Conservation (phyloP, 2,329 filamentous ascomycete species). For the Lasiodiplodia theobromae region DNA sequence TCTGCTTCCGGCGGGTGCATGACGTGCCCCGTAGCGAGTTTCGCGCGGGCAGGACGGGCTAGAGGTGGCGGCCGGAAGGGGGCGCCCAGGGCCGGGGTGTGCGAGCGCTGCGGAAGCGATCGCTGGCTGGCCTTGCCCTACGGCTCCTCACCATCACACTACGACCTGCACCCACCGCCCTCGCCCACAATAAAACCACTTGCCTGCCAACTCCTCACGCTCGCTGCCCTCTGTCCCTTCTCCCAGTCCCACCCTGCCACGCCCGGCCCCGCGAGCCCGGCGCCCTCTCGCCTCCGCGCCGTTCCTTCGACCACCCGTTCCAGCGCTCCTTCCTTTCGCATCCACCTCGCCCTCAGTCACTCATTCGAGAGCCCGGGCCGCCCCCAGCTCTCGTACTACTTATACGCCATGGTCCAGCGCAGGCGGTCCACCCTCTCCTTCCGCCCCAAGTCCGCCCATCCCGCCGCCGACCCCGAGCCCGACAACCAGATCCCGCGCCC, state of each 20-base stretch:
- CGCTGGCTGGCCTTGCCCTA: constrained; percentile 18
- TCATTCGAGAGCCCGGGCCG: constrained; percentile 20
- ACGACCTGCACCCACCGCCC: not conserved
- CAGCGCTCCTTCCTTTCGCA: constrained; percentile 14
- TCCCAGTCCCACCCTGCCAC: constrained; percentile 7
- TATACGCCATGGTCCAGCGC: constrained; percentile 37
- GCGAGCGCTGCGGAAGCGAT: constrained; percentile 2
- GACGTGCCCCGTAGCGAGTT: constrained; percentile 12
- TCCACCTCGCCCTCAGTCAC: constrained; percentile 23
- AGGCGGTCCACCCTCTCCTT: constrained; percentile 45
- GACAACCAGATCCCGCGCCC: constrained; percentile 36
- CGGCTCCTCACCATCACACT: constrained; percentile 13
- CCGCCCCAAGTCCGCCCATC: constrained; percentile 52
- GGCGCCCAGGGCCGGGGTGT: not conserved
- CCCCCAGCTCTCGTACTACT: constrained; percentile 9
- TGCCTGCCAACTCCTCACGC: constrained; percentile 19
- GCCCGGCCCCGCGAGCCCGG: constrained; percentile 15
- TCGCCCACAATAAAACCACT: constrained; percentile 23
- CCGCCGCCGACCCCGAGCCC: constrained; percentile 42
- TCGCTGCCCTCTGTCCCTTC: constrained; percentile 21
- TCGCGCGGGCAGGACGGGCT: not conserved
- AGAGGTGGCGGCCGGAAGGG: constrained; percentile 23
- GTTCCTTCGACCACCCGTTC: constrained; percentile 10
- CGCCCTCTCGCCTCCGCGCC: constrained; percentile 20
- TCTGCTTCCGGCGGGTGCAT: constrained; percentile 10